phyloP scores from a whole-genome alignment of 176 grass and related monocot genomes.

The Paspalum notatum region DNA sequence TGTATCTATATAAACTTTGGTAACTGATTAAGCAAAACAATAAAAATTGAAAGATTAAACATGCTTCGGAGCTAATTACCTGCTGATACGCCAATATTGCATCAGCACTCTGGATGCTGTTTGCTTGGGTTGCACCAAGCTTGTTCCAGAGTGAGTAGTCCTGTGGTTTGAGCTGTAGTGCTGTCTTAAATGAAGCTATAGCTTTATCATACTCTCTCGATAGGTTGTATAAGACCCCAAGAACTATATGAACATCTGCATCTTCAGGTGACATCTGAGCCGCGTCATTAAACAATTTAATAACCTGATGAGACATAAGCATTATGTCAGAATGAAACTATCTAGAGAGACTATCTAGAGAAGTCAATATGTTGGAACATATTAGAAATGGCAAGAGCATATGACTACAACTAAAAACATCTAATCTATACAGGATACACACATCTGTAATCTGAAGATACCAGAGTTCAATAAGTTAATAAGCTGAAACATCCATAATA shows the following conservation, averaged over 20 bases:
- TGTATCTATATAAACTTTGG: slow-evolving; percentile 17
- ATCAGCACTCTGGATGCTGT: slow-evolving; percentile 92
- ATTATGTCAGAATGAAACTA: slow-evolving; percentile 37
- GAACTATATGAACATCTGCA: slow-evolving; percentile 97
- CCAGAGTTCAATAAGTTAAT: slow-evolving; percentile 21
- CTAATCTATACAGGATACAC: slow-evolving; percentile 23
- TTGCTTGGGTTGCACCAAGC: slow-evolving; percentile 98
- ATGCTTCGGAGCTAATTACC: slow-evolving; percentile 51
- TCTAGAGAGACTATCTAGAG: background rate
- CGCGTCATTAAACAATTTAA: slow-evolving; percentile 89
- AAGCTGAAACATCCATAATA: background rate
- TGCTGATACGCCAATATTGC: slow-evolving; percentile 96
- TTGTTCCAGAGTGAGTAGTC: slow-evolving; percentile 99
- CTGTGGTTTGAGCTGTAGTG: slow-evolving; percentile 78
- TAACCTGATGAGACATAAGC: slow-evolving; percentile 69
- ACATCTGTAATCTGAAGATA: slow-evolving; percentile 36
- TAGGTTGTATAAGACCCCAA: slow-evolving; percentile 95
- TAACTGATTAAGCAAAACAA: slow-evolving; percentile 4
- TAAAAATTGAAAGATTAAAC: slow-evolving; percentile 7
- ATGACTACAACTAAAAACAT: slow-evolving; percentile 1
- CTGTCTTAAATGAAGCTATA: slow-evolving; percentile 82
- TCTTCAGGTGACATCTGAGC: slow-evolving; percentile 93
- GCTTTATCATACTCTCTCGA: slow-evolving; percentile 99
- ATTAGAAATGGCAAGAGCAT: slow-evolving; percentile 2
- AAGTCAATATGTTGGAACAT: slow-evolving; percentile 21